Evolutionary conservation across 179 eudicot genomes (phyloP).

Genomic region (Gypsophila paniculata): DNA sequence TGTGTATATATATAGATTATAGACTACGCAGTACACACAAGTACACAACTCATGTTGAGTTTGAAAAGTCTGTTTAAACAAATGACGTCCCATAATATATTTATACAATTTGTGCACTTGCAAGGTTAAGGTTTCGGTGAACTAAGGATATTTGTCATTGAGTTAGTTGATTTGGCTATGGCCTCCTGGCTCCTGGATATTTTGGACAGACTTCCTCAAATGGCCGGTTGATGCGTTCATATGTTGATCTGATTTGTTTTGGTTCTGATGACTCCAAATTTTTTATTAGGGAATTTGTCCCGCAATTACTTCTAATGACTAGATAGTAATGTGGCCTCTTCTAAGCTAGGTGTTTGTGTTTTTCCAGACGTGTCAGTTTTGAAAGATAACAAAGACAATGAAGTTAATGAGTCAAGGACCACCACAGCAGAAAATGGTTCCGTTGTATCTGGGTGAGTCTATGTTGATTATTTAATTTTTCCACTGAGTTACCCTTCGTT

Average conservation of each 20-base stretch:
- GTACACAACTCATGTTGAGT: not conserved
- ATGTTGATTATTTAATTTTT: not conserved
- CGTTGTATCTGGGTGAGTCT: slow-evolving; percentile 28
- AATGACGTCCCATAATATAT: not conserved
- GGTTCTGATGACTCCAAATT: no score
- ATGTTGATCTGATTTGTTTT: no score
- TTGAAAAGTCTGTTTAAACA: not conserved
- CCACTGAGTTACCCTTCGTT: not conserved
- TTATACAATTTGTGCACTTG: not conserved
- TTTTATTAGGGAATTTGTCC: no score
- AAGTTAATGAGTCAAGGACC: slow-evolving; percentile 19
- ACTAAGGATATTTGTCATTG: not conserved
- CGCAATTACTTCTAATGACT: no score
- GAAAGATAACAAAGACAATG: slow-evolving; percentile 14
- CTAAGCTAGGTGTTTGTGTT: not conserved
- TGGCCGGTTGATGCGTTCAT: not conserved
- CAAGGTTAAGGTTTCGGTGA: not conserved
- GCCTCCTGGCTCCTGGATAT: not conserved
- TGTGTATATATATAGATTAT: no score
- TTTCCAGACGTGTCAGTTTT: slow-evolving; percentile 12
- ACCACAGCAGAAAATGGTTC: slow-evolving; percentile 33
- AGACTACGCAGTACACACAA: no score
- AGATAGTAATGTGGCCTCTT: not conserved
- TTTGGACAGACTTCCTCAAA: not conserved
- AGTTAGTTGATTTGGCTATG: not conserved